Percentiles rank a stretch among this genome's conserved stretches.
phyloP scores from a whole-genome alignment of 306 rosid species.

The Castanea mollissima region DNA sequence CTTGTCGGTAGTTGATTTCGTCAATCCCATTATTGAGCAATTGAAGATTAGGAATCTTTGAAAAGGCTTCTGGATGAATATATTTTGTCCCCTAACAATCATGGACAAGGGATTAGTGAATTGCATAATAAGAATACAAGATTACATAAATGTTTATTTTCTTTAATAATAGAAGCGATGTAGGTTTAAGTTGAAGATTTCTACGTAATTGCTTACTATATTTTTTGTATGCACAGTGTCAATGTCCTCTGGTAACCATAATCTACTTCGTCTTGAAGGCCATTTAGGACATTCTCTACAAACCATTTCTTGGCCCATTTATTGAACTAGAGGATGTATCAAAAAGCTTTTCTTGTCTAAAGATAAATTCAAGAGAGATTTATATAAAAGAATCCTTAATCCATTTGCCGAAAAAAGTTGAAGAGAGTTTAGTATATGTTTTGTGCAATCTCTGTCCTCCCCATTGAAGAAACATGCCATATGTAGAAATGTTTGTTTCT shows the following conservation, averaged over 20 bases:
- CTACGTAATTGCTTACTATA: neutral
- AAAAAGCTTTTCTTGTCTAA: neutral
- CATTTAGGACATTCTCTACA: neutral
- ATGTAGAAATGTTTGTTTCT: no score
- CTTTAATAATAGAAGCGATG: no score
- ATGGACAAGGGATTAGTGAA: neutral
- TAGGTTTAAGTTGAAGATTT: no score
- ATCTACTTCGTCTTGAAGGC: constrained; percentile 29
- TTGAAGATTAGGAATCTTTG: neutral
- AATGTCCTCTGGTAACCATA: constrained; percentile 16
- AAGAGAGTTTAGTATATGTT: neutral
- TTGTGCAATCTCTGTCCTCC: no score
- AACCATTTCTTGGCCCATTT: constrained; percentile 32
- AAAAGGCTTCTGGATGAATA: no score
- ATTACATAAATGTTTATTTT: no score
- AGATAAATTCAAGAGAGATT: constrained; percentile 17
- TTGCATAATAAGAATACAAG: neutral
- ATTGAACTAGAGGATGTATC: constrained; percentile 35
- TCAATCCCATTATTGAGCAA: no score
- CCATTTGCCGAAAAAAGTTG: no score
- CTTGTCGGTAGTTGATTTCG: no score
- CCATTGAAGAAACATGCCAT: no score
- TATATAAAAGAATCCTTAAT: no score
- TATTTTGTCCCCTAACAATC: constrained; percentile 16
- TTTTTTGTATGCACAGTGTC: neutral